Evolutionary conservation across 108 stramenopile species (phyloP).

Genomic region (Cyclotella atomus): DNA sequence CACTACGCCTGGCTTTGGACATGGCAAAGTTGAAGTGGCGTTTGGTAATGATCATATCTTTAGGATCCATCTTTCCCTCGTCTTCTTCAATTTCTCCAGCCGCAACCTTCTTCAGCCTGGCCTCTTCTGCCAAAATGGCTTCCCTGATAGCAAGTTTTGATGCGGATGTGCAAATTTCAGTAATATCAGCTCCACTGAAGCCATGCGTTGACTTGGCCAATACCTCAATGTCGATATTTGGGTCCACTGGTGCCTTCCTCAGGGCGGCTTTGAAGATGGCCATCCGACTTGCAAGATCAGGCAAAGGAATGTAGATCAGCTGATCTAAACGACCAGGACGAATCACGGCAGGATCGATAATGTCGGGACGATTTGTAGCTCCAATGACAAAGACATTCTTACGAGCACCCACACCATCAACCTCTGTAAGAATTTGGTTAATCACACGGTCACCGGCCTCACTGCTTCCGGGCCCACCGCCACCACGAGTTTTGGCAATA

Average conservation of each 20-base stretch:
- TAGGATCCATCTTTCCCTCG: conserved; percentile 80
- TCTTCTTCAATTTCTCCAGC: conserved; percentile 87
- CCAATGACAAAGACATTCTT: conserved; percentile 99
- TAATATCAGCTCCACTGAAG: conserved; percentile 97
- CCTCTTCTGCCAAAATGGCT: conserved; percentile 85
- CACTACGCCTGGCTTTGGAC: conserved; percentile 89
- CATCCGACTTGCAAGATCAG: conserved; percentile 88
- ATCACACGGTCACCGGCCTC: conserved; percentile 99
- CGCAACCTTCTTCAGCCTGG: conserved; percentile 80
- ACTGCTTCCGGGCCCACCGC: conserved; percentile 85
- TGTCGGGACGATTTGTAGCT: conserved; percentile 99
- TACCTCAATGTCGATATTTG: conserved; percentile 75
- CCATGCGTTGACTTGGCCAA: conserved; percentile 91
- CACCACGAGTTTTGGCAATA: conserved; percentile 97
- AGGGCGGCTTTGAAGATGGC: conserved; percentile 97
- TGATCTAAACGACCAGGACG: conserved; percentile 99
- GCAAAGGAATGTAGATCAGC: conserved; percentile 98
- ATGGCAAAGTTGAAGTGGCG: conserved; percentile 90
- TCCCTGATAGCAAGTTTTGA: conserved; percentile 96
- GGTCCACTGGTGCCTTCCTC: conserved; percentile 91
- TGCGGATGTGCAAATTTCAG: conserved; percentile 95
- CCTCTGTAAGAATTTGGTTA: conserved; percentile 99
- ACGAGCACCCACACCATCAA: conserved; percentile 97
- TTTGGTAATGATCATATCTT: conserved; percentile 79
- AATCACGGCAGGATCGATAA: conserved; percentile 98